Evolutionary conservation across 2,329 filamentous ascomycete species (phyloP).

Genomic region (Lachnellula suecica): DNA sequence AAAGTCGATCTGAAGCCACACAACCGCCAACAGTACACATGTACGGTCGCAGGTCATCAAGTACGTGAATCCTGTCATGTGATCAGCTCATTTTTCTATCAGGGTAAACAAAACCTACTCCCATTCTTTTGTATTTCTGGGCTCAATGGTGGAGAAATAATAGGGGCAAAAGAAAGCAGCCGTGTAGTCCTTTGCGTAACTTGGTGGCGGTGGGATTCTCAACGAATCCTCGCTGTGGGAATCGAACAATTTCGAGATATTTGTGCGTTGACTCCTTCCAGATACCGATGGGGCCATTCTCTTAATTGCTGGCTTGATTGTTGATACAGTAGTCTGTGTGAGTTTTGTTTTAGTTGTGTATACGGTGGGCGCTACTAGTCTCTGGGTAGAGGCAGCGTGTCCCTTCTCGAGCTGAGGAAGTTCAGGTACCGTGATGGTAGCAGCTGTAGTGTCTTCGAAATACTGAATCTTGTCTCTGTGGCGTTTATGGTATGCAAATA

Average conservation of each 20-base stretch:
- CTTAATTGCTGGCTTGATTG: too few relatives aligned
- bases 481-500: neutral
- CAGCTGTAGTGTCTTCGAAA: neutral
- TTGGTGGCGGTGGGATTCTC: neutral
- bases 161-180: neutral
- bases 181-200: neutral
- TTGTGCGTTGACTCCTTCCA: neutral
- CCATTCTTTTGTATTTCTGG: neutral
- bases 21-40: neutral
- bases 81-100: neutral
- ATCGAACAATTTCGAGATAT: neutral
- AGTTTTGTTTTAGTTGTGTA: too few relatives aligned
- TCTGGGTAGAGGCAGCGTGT: neutral
- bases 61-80: neutral
- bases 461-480: neutral
- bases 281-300: neutral
- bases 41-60: neutral
- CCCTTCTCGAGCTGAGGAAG: neutral
- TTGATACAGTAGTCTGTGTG: too few relatives aligned
- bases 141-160: neutral
- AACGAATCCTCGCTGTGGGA: neutral
- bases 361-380: too few relatives aligned
- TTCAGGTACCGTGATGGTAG: too few relatives aligned
- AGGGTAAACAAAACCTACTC: neutral
- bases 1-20: neutral